Base-by-base conservation (phyloP, 331 rosid species). In the Stylosanthes scabra region DNA sequence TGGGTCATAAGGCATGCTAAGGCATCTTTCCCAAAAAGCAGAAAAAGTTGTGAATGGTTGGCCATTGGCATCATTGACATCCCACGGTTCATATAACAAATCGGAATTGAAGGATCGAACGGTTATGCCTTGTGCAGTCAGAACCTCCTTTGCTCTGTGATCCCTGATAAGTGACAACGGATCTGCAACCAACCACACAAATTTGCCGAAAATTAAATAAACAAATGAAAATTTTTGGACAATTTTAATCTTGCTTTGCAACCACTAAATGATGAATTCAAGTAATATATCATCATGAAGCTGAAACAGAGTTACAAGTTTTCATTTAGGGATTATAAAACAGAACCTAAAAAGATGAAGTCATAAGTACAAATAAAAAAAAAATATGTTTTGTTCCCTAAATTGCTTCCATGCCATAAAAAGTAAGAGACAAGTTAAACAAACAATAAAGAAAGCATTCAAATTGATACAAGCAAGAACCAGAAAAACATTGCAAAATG, bases 81-180 rank as follows among this genome's bases (percentile, higher is more conserved):
- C 98, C 98, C 98, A 93, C 20, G 98, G 98, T 77, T 91, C 98
- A 56, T 93, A 93, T 80, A 93, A 88, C 61, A 93, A 86, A 83
- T 93, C 98, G 0, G 97, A 93, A 74, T 93, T 93, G 72, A 84
- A 91, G 47, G 98, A 91, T 28, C 90, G 93, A 45, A 93, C 97
- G 12, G 83, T 84, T 55, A 93, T 86, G 40, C 98, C 98, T 59
- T 88, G 93, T 8, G 87, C 82, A 42, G 86, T 83, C 54, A 93
- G 85, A 76, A 93, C 82, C 83, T 91, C 97, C 94, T 91, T 93
- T 10, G 90, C 84, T 72, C 87, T 62, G 68, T 93, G 98, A 89
- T 93, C 98, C 75, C 94, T 89, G 56, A 89, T 84, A 20, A 93
- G 97, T 59, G 98, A 93, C 76, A 93, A 83, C 12, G 98, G 98